These are phyloP conservation scores for Neopestalotiopsis sp. DNA, from an alignment of 2,329 filamentous ascomycete genomes.

Conservation along the genomic window DNA sequence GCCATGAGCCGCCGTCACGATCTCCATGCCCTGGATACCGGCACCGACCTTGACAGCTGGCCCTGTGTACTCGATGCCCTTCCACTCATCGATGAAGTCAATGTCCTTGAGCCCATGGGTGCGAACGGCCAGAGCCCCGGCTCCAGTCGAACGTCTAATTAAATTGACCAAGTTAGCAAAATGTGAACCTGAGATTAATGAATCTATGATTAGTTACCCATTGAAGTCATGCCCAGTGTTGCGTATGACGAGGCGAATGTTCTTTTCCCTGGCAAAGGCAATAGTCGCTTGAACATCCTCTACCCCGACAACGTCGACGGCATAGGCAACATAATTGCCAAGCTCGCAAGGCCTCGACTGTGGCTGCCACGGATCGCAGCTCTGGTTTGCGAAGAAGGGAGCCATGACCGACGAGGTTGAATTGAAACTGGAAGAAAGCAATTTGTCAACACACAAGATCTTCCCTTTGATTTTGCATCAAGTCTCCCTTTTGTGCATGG, in stretches of 20 bases:
- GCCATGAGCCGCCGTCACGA: conserved; percentile 41
- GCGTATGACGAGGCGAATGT: conserved; percentile 52
- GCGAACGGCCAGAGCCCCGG: conserved; percentile 53
- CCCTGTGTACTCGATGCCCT: conserved; percentile 45
- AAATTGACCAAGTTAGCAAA: conserved; percentile 5
- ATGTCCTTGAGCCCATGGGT: conserved; percentile 51
- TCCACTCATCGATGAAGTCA: conserved; percentile 25
- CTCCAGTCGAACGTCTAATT: conserved; percentile 57
- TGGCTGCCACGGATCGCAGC: conserved; percentile 19
- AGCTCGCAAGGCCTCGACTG: conserved; percentile 5
- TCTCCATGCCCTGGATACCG: conserved; percentile 52
- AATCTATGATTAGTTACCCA: background rate
- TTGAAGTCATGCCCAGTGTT: conserved; percentile 54
- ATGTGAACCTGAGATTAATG: too few species aligned
- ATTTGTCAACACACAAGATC: background rate
- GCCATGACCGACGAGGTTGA: conserved; percentile 20
- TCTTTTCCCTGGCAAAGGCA: conserved; percentile 34
- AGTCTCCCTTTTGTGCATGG: background rate
- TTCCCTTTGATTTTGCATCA: background rate
- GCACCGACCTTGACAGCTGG: conserved; percentile 54
- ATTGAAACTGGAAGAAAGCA: conserved; percentile 2
- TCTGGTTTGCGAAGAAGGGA: conserved; percentile 20
- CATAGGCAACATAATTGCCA: conserved; percentile 19
- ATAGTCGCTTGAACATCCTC: conserved; percentile 11
- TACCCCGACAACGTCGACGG: conserved; percentile 12